phyloP scores from a whole-genome alignment of 139 green algal species.

The Micractinium conductrix region DNA sequence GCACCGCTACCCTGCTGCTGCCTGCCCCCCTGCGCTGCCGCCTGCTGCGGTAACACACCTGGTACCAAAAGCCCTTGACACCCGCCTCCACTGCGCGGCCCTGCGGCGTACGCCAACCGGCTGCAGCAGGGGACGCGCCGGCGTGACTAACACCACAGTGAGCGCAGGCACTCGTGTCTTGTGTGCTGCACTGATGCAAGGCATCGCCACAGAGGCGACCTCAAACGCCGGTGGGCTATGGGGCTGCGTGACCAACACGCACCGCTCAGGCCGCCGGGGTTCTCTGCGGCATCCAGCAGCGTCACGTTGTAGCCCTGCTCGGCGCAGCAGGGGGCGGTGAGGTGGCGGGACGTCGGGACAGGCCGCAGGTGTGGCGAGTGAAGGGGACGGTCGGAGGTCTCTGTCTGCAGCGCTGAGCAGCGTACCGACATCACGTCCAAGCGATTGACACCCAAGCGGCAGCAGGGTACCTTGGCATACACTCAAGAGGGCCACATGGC shows the following conservation, averaged over 20 bases:
- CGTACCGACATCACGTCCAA: no score
- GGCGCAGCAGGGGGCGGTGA: no score
- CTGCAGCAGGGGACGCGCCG: not conserved
- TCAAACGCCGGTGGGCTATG: not conserved
- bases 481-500: no score
- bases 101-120: conserved; percentile 68
- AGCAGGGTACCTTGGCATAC: no score
- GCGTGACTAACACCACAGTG: no score
- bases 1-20: no score
- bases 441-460: no score
- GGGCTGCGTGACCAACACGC: not conserved
- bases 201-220: not conserved
- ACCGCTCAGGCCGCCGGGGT: conserved; percentile 73
- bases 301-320: not conserved
- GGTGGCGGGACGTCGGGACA: no score
- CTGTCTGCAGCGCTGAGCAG: no score
- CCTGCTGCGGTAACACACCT: not conserved
- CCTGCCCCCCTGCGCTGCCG: not conserved
- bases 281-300: conserved; percentile 62
- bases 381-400: no score
- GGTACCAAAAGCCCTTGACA: conserved; percentile 85
- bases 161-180: not conserved
- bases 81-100: conserved; percentile 86
- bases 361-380: no score
- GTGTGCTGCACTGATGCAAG: not conserved